Percentiles rank a stretch among this genome's conserved stretches.
Evolutionary conservation across 2,329 filamentous ascomycete species (phyloP).

Genomic region (Arthrobotrys iridis): DNA sequence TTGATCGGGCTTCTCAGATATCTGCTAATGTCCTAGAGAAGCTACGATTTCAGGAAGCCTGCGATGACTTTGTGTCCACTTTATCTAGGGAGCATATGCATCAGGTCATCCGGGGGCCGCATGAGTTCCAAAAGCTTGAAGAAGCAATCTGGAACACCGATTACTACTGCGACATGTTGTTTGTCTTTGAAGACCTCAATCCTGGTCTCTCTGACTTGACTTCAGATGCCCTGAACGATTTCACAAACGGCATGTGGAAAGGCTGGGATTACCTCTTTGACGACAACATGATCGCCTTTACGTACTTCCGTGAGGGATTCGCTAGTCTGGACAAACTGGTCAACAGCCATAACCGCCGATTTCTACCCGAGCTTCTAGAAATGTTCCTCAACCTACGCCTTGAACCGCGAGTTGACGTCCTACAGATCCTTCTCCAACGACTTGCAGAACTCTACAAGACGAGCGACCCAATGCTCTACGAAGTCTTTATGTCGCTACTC

Average conservation of each 20-base stretch:
- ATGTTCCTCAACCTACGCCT: constrained; percentile 43
- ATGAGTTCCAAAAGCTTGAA: constrained; percentile 30
- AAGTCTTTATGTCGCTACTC: constrained; percentile 20
- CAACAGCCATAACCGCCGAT: constrained; percentile 20
- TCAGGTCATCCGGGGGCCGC: constrained; percentile 16
- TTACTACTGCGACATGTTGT: constrained; percentile 28
- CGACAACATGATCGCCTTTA: constrained; percentile 54
- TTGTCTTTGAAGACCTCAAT: constrained; percentile 6
- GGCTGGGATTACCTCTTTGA: constrained; percentile 58
- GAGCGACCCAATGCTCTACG: constrained; percentile 22
- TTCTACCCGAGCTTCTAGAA: constrained; percentile 34
- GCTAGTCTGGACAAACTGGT: constrained; percentile 21
- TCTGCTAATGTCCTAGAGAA: background rate
- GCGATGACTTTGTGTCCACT: background rate
- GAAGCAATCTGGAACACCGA: constrained; percentile 34
- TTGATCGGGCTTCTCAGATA: background rate
- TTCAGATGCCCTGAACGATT: constrained; percentile 28
- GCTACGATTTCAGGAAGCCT: constrained; percentile 16
- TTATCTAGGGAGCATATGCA: constrained; percentile 16
- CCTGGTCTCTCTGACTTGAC: constrained; percentile 33
- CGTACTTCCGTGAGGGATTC: constrained; percentile 30
- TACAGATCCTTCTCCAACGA: constrained; percentile 26
- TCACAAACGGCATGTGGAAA: constrained; percentile 42
- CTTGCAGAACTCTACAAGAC: constrained; percentile 12
- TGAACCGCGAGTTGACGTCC: constrained; percentile 35